phyloP scores from a whole-genome alignment of 2,329 filamentous ascomycete genomes.

The Blumeriella jaapii region DNA sequence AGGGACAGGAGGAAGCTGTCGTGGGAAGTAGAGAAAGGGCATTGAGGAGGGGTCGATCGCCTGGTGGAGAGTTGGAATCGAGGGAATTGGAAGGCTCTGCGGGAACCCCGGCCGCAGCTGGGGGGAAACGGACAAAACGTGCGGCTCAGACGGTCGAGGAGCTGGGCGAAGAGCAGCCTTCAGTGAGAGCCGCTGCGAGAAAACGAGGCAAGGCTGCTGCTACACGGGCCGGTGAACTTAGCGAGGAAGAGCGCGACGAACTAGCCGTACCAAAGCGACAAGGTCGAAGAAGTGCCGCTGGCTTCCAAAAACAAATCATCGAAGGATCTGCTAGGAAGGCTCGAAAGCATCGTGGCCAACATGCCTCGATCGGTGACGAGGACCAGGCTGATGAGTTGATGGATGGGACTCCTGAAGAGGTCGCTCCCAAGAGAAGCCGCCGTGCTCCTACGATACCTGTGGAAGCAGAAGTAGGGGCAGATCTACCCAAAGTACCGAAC shows the following conservation, averaged over 20 bases:
- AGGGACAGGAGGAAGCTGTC: not conserved
- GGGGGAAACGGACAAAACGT: not conserved
- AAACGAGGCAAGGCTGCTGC: not conserved
- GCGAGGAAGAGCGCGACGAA: not conserved
- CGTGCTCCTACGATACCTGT: not conserved
- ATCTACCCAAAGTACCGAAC: not conserved
- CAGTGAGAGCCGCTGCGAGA: not conserved
- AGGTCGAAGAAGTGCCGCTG: not conserved
- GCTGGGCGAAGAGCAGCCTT: not conserved
- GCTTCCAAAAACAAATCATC: no score
- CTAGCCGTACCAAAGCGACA: slow-evolving; percentile 3
- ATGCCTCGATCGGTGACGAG: no score
- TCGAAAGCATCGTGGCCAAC: no score
- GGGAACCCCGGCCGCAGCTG: not conserved
- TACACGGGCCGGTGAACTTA: not conserved
- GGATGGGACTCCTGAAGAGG: not conserved
- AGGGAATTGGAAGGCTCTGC: not conserved
- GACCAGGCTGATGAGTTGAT: slow-evolving; percentile 2
- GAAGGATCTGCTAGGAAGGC: no score
- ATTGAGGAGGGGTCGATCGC: slow-evolving; percentile 4
- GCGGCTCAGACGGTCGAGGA: not conserved
- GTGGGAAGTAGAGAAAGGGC: slow-evolving; percentile 1
- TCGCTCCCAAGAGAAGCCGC: not conserved
- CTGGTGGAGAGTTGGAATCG: slow-evolving; percentile 1
- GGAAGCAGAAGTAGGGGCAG: not conserved